These are phyloP conservation scores for Penicillium sp. DNA, from an alignment of 2,329 filamentous ascomycete species.

Conservation along the genomic window DNA sequence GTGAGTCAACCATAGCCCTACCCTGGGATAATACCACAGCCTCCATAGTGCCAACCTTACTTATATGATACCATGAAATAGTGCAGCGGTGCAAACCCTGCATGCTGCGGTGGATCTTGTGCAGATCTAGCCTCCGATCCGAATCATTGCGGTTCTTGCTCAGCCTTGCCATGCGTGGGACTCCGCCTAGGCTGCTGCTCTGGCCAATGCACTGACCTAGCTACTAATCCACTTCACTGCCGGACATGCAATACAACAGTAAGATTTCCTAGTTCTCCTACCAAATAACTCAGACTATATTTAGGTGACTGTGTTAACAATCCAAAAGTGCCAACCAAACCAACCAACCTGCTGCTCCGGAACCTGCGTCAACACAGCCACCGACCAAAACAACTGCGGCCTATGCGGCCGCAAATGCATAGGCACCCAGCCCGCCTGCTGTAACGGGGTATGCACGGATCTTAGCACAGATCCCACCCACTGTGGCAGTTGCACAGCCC, in stretches of 20 bases:
- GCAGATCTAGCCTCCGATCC: background rate
- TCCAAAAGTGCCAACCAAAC: background rate
- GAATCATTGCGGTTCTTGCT: background rate
- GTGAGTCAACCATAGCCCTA: background rate
- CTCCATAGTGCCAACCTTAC: background rate
- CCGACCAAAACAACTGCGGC: background rate
- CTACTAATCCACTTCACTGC: background rate
- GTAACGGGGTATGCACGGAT: constrained; percentile 6
- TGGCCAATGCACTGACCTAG: background rate
- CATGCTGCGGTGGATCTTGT: background rate
- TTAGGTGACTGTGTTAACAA: background rate
- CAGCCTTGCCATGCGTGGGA: background rate
- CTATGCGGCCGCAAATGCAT: background rate
- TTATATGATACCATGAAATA: background rate
- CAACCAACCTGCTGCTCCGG: background rate
- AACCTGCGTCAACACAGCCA: background rate
- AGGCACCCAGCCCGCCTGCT: background rate
- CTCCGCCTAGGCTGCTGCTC: background rate
- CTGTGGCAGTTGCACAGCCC: constrained; percentile 10
- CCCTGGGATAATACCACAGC: too few species aligned
- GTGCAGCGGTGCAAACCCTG: background rate
- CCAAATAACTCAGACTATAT: background rate
- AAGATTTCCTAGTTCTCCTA: background rate
- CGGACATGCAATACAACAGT: background rate
- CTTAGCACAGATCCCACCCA: constrained; percentile 4